Evolutionary conservation across 2,329 filamentous ascomycete species (phyloP).

Genomic region (Beauveria medogensis): DNA sequence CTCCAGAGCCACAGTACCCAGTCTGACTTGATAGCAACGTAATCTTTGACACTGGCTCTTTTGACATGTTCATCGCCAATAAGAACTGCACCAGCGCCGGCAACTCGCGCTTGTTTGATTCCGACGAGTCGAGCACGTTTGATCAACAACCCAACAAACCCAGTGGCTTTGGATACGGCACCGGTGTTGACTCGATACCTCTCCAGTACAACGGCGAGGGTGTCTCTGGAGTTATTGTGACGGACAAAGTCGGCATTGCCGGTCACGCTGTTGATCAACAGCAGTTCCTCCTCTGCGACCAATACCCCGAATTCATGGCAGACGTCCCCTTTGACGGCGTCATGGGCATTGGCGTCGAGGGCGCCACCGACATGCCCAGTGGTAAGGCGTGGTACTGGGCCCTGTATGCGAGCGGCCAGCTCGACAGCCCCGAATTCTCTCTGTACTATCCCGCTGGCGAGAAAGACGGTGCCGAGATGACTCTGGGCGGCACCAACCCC

Average conservation of each 20-base stretch:
- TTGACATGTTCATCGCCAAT: constrained; percentile 20
- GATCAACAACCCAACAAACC: constrained; percentile 15
- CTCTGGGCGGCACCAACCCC: constrained; percentile 25
- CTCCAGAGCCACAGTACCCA: background rate
- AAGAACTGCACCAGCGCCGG: constrained; percentile 23
- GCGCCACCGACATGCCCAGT: constrained; percentile 11
- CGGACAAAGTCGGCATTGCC: constrained; percentile 23
- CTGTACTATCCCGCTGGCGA: constrained; percentile 20
- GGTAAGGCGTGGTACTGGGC: constrained; percentile 21
- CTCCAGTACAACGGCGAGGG: constrained; percentile 10
- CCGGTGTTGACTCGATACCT: constrained; percentile 22
- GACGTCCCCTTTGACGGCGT: constrained; percentile 23
- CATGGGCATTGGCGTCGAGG: constrained; percentile 21
- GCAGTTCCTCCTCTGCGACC: constrained; percentile 23
- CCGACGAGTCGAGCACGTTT: constrained; percentile 22
- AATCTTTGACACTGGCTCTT: constrained; percentile 25
- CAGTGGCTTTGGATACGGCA: constrained; percentile 17
- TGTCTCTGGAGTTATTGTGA: constrained; percentile 19
- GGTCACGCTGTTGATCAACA: constrained; percentile 17
- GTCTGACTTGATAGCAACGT: constrained; percentile 18
- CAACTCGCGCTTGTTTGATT: constrained; percentile 20
- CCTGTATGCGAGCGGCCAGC: constrained; percentile 18
- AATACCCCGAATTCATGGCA: constrained; percentile 20
- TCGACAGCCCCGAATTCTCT: constrained; percentile 21
- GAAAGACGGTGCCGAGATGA: constrained; percentile 20